phyloP scores from a whole-genome alignment of 2,329 filamentous ascomycete species.

The Penicillium sp. region DNA sequence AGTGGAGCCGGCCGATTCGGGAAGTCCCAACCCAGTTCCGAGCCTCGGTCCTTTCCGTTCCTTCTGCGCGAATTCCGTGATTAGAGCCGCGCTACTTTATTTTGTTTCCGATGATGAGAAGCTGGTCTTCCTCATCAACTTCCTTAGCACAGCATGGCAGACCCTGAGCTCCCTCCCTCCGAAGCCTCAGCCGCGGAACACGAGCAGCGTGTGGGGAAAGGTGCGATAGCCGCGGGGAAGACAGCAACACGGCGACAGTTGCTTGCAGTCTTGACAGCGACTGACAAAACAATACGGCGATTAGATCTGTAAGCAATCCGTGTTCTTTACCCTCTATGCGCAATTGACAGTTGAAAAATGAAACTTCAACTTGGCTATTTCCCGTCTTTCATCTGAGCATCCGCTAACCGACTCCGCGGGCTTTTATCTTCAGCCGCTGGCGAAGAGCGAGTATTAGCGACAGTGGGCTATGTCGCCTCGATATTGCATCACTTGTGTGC shows the following conservation, averaged over 20 bases:
- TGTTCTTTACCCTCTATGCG: neutral
- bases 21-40: constrained; percentile 21
- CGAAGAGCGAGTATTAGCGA: constrained; percentile 67
- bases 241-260: constrained; percentile 23
- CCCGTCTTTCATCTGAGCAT: neutral
- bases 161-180: constrained; percentile 13
- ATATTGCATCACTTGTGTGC: constrained; percentile 60
- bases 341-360: neutral
- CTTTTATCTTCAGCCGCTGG: constrained; percentile 67
- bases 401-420: constrained; percentile 36
- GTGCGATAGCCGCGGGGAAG: constrained; percentile 22
- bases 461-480: constrained; percentile 66
- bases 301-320: constrained; percentile 28
- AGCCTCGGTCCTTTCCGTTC: constrained; percentile 28
- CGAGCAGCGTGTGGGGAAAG: constrained; percentile 20
- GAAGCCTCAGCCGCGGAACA: constrained; percentile 12
- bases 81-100: neutral
- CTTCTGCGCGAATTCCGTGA: constrained; percentile 6
- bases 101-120: neutral
- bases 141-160: constrained; percentile 18
- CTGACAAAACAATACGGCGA: constrained; percentile 31
- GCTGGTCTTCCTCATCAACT: constrained; percentile 3
- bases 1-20: constrained; percentile 11
- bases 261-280: constrained; percentile 26
- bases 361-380: neutral